Conservation (phyloP, 148 eudicot genomes). For the Arctostaphylos glauca region DNA sequence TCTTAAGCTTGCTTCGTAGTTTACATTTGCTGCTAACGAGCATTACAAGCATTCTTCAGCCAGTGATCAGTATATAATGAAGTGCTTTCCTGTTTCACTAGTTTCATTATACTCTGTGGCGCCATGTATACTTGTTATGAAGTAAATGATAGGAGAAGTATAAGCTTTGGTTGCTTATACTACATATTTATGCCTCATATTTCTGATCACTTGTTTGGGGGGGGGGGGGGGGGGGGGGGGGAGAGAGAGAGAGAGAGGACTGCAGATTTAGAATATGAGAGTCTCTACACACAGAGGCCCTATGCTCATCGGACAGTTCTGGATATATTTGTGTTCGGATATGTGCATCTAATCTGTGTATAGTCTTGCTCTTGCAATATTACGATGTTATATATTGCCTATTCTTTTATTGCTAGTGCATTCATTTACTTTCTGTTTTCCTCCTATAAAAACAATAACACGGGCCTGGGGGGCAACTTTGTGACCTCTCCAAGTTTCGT, state of each 20-base stretch:
- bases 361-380: background rate
- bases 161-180: background rate
- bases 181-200: too few species aligned
- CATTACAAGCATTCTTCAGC: background rate
- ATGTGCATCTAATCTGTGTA: too few species aligned
- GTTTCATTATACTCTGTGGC: background rate
- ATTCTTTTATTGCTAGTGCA: background rate
- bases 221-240: too few species aligned
- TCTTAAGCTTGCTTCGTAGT: too few species aligned
- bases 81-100: background rate
- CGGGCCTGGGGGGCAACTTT: background rate
- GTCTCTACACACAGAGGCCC: too few species aligned
- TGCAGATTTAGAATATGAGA: background rate
- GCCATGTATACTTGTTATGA: background rate
- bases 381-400: background rate
- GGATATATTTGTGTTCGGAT: too few species aligned
- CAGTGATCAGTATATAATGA: background rate
- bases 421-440: background rate
- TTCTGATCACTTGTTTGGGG: background rate
- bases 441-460: background rate
- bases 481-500: background rate
- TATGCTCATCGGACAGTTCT: too few species aligned
- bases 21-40: background rate
- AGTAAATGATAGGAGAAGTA: background rate
- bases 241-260: background rate